Percentiles rank a stretch among this genome's conserved stretches.
Conservation (phyloP, 2,329 filamentous ascomycete genomes). For the Teratosphaeriaceae sp. region DNA sequence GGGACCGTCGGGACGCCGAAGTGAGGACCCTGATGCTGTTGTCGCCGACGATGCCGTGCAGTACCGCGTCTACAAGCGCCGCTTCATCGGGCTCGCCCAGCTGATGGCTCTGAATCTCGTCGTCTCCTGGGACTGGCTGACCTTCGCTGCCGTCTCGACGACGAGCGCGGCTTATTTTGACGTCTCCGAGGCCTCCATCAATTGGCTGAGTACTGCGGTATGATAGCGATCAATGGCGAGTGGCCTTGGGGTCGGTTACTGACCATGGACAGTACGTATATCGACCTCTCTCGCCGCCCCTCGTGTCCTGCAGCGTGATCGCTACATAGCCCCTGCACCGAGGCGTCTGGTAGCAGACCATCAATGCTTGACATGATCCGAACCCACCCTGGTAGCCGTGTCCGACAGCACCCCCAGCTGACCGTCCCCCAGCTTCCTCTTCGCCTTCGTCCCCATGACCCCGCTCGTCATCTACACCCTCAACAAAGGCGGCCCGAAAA, state of each 20-base stretch:
- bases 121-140: constrained; percentile 96
- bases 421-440: constrained; percentile 82
- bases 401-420: constrained; percentile 78
- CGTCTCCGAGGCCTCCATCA: constrained; percentile 69
- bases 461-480: constrained; percentile 70
- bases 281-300: no score
- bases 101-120: constrained; percentile 85
- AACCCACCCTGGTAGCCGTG: no score
- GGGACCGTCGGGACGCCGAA: not conserved
- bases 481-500: constrained; percentile 68
- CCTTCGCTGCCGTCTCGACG: constrained; percentile 76
- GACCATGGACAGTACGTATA: no score
- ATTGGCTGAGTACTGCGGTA: constrained; percentile 96
- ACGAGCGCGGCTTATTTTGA: constrained; percentile 68
- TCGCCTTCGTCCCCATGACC: constrained; percentile 68
- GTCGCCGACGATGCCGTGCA: not conserved
- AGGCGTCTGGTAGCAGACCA: no score
- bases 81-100: constrained; percentile 83
- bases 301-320: no score
- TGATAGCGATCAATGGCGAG: no score
- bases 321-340: no score
- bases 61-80: constrained; percentile 64
- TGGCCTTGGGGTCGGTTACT: no score
- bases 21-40: not conserved
- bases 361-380: no score